Evolutionary conservation across 116 monocot genomes (phyloP), one percentile per base, ranked within the genome.

Genomic region (Phalaenopsis hybrid): DNA sequence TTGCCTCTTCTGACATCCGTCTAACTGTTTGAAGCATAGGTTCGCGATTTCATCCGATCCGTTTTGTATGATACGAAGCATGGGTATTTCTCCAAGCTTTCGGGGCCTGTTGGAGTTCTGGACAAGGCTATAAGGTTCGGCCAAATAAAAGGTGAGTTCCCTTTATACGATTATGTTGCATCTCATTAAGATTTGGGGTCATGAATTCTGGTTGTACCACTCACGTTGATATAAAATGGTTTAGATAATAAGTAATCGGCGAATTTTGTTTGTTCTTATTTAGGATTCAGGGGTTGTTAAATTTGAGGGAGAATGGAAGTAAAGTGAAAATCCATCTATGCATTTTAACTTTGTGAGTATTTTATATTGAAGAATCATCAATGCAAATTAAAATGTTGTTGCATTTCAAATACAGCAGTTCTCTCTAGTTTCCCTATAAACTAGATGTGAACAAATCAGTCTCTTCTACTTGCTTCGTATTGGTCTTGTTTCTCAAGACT

Each of bases 11-110:
- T 41, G 48, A 10, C 10, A 31, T 67, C 25, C 18, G 0, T 52
- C 44, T 23, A 21, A n/a, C n/a, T 44, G 48, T n/a, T 21, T 57
- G 28, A 44, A 77, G 79, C 49, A 70, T 78, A 99, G 99, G 99
- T 99, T 67, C 86, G 99, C 31, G 93, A 99, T 75, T 99, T 88
- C 76, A 90, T 99, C 21, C 85, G 85, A 78, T 92, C 93, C 7
- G 95, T 92, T 18, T 82, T 99, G 85, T 99, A 99, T 80, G 88
- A 99, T 87, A 89, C 93, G 15, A 74, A 88, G 48, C 83, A 93
- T 69, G 99, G 95, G 12, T 99, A 99, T 52, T 99, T 99, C 88
- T 93, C 99, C 46, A 93, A 95, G 87, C 77, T 75, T 16, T 88
- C 95, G 3, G 91, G 92, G 13, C 90, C 95, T 23, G 94, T 99